A percentile compares a stretch with the other conserved stretches of the same genome.
Conservation (phyloP, 768 basidiomycete species). For the Rhizopogon salebrosus region DNA sequence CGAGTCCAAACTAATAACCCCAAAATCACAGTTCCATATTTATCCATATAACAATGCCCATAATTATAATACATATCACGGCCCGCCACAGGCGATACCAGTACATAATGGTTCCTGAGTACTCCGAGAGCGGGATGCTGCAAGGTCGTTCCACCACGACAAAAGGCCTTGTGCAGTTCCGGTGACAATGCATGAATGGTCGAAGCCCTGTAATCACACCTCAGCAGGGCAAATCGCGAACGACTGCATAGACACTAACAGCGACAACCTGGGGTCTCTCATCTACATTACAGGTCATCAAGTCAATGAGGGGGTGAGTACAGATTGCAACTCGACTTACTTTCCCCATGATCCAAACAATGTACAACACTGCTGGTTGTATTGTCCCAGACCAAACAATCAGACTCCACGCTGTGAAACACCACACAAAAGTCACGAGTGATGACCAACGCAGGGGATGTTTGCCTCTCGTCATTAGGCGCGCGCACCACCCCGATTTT, state of each 20-base stretch:
- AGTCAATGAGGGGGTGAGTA: not conserved
- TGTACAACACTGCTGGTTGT: constrained; percentile 47
- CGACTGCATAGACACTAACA: constrained; percentile 17
- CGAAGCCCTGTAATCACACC: constrained; percentile 35
- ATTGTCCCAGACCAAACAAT: constrained; percentile 59
- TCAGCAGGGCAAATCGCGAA: constrained; percentile 20
- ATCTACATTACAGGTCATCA: constrained; percentile 19
- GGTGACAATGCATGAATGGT: constrained; percentile 43
- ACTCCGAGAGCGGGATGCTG: not conserved
- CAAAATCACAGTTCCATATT: no score
- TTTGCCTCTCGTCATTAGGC: constrained; percentile 33
- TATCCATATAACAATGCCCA: no score
- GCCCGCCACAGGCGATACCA: no score
- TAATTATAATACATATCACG: no score
- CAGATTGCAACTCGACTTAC: constrained; percentile 28
- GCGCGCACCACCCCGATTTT: constrained; percentile 50
- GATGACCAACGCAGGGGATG: constrained; percentile 50
- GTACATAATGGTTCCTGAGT: no score
- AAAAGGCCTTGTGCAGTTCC: constrained; percentile 52
- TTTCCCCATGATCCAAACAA: constrained; percentile 56
- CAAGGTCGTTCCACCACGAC: constrained; percentile 45
- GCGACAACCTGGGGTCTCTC: constrained; percentile 29
- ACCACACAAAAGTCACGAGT: constrained; percentile 48
- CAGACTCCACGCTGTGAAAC: constrained; percentile 51
- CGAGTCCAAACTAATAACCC: no score